Base-by-base conservation (phyloP, 2,329 filamentous ascomycete species). In the Purpureocillium takamizusanense region DNA sequence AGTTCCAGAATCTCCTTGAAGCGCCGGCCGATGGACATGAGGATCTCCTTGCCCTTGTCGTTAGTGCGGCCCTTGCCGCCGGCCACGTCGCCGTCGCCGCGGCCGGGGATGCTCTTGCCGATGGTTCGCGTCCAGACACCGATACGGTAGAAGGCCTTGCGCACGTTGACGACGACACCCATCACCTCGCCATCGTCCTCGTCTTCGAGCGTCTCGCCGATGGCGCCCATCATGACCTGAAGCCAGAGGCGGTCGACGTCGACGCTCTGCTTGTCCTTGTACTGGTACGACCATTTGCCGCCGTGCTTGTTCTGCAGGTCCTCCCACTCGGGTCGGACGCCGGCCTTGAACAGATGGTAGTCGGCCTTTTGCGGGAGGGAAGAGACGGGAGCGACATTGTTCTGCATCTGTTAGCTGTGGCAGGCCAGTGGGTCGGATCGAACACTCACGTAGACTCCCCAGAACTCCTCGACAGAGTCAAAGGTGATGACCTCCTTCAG, bases 401-500 rank as follows among this genome's bases (percentile, higher is more conserved):
- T 98, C 94, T 98, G 42, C 15, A 25, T 8, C 9, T 7, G n/a
- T 23, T 14, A 36, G 30, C 16, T 27, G 44, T 29, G 49, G 43
- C 52, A 35, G 44, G 41, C 42, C 42, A 36, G 23, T 6, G 7
- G 14, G 11, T 32, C 7, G 16, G 18, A 30, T 31, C 10, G 11
- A 8, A 14, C 12, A 72, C 89, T 62, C 76, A 98, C 94, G 66
- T 97, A 97, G 60, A 98, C 86, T 43, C 92, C 92, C 92, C 92
- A 98, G 67, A 98, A 98, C 65, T 98, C 94, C 69, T 98, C 92
- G 18, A 98, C 92, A 3, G 89, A 95, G 69, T 95, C 87, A 57
- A 98, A 97, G 41, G 87, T 95, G 57, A 98, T 95, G 53, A 98
- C 90, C 65, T 98, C 88, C 71, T 98, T 98, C 46, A 98, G 70